These are phyloP conservation scores for Penicillium daleae DNA, from an alignment of 495 filamentous ascomycete species.

Conservation along the genomic window DNA sequence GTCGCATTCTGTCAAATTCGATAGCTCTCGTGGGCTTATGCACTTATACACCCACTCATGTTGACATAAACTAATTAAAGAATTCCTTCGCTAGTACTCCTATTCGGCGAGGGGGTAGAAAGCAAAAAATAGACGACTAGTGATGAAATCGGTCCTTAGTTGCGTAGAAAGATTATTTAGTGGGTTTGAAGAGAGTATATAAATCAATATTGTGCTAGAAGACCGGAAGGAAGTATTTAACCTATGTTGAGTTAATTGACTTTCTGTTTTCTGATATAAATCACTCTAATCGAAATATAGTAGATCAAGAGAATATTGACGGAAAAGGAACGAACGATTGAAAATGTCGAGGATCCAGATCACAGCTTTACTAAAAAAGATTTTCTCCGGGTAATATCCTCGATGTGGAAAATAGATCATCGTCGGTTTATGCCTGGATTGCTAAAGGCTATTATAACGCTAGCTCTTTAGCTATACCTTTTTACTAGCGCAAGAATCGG, in stretches of 20 bases:
- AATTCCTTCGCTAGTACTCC: conserved; percentile 26
- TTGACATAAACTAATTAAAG: too few relatives aligned
- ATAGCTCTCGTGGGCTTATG: too few relatives aligned
- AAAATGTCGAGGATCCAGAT: conserved; percentile 23
- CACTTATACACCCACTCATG: too few relatives aligned
- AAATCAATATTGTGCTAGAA: conserved; percentile 19
- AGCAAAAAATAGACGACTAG: conserved; percentile 21
- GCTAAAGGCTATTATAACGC: conserved; percentile 25
- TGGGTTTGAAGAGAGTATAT: conserved; percentile 22
- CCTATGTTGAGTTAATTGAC: conserved; percentile 16
- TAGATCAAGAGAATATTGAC: conserved; percentile 25
- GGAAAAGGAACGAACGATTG: conserved; percentile 2
- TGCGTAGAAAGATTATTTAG: conserved; percentile 23
- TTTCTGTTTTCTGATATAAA: too few relatives aligned
- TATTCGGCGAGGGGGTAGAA: conserved; percentile 7
- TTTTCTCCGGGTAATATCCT: conserved; percentile 22
- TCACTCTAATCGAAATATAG: conserved; percentile 20
- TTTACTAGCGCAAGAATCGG: conserved; percentile 31
- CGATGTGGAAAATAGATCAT: conserved; percentile 23
- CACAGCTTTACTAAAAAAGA: conserved; percentile 26
- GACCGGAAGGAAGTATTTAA: conserved; percentile 24
- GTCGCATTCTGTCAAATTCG: too few relatives aligned
- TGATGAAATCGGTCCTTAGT: conserved; percentile 19
- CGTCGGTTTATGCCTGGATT: conserved; percentile 19
- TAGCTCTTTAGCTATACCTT: conserved; percentile 29